phyloP scores from a whole-genome alignment of 2,329 filamentous ascomycete genomes.

The Scopulariopsis brevicaulis region DNA sequence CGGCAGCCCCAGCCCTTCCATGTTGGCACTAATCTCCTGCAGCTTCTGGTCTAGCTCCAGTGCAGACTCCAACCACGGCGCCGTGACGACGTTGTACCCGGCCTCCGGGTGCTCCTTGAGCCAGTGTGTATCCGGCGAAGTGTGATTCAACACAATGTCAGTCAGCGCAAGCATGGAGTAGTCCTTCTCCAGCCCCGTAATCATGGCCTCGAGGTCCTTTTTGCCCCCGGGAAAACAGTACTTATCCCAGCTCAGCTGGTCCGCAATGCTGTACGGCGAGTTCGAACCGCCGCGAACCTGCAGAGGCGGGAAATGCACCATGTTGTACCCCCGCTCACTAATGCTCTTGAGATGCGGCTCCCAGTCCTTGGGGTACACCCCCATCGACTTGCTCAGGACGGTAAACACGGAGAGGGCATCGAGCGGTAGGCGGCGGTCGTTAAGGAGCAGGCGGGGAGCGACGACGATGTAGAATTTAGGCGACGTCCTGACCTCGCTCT shows the following conservation, averaged over 20 bases:
- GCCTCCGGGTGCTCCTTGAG: conserved; percentile 88
- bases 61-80: conserved; percentile 62
- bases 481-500: conserved; percentile 43
- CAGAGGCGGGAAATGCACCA: conserved; percentile 95
- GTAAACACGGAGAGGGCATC: conserved; percentile 88
- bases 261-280: conserved; percentile 92
- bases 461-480: conserved; percentile 88
- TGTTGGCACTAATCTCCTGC: conserved; percentile 64
- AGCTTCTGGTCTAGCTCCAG: conserved; percentile 49
- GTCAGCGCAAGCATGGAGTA: conserved; percentile 81
- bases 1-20: conserved; percentile 63
- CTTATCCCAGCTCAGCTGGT: conserved; percentile 81
- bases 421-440: conserved; percentile 64
- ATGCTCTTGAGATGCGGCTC: conserved; percentile 81
- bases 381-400: conserved; percentile 96
- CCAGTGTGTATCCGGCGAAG: conserved; percentile 91
- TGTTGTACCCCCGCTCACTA: conserved; percentile 88
- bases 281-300: conserved; percentile 84
- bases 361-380: conserved; percentile 82
- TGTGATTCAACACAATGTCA: conserved; percentile 97
- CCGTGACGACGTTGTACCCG: conserved; percentile 87
- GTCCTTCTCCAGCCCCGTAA: conserved; percentile 71
- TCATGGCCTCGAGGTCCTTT: conserved; percentile 64
- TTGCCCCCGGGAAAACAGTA: conserved; percentile 76
- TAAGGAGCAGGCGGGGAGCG: conserved; percentile 65